Evolutionary conservation across 83 land plant species (phyloP), one percentile per base, ranked within the genome.

Genomic region (Isoetes engelmannii): DNA sequence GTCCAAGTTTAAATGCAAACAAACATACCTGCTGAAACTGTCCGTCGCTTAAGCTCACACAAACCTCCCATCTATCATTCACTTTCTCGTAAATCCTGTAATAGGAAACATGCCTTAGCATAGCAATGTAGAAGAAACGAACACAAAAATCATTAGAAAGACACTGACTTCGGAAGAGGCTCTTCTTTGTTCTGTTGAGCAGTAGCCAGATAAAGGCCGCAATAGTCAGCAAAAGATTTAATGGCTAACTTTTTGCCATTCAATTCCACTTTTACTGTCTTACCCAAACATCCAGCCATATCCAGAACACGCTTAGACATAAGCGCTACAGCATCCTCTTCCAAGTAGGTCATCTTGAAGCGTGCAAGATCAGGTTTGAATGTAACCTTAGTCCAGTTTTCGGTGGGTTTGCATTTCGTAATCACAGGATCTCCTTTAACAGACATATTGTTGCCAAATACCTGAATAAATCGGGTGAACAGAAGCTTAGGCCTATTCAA

Each of bases 261-360:
- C 55, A 95, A 76, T 67, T 95, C 97, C 61, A 95, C 99, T 64
- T 86, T 91, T 45, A 92, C 93, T 4, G 84, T 71, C 64, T 83
- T 86, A 12, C 97, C 93, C 65, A 95, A 84, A 69, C 93, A 84
- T 18, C 99, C 99, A 43, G 99, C 99, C 48, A 95, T 45, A 61
- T 95, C 99, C 53, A 91, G 58, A 4, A 91, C 99, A 37, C 99
- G 72, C 89, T 95, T 95, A 79, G 80, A 87, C 99, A 95, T 95
- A 13, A 95, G 77, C 1, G 94, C 83, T 64, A 91, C 94, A 5
- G 85, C 97, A 79, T 91, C 99, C 61, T 84, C 89, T 59, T 94
- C 99, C 57, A 95, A 75, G 57, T 80, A 69, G 7, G 80, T 80
- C 99, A 95, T 95, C 74, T 82, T 80, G 58, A 91, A 95, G 60